Evolutionary conservation across 345 rosid genomes (phyloP).

Genomic region (Moringa oleifera): DNA sequence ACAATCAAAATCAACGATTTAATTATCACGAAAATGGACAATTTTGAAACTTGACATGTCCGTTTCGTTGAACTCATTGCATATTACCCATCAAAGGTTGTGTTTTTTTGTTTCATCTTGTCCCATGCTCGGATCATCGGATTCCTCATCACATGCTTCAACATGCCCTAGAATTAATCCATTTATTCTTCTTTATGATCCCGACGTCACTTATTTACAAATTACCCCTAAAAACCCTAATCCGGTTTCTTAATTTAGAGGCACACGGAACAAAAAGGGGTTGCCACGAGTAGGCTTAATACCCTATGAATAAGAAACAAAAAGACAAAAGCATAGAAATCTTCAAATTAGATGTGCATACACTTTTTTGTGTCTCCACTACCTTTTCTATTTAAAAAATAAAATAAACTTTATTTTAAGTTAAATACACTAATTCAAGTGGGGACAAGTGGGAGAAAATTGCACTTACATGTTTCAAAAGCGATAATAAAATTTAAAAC

Average conservation of each 20-base stretch:
- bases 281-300: not conserved
- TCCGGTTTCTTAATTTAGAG: constrained; percentile 4
- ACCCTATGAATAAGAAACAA: not conserved
- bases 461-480: too few species aligned
- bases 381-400: too few species aligned
- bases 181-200: constrained; percentile 21
- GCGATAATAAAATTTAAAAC: too few species aligned
- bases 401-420: too few species aligned
- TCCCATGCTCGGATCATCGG: constrained; percentile 22
- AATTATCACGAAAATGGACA: constrained; percentile 15
- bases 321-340: not conserved
- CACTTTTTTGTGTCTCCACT: too few species aligned
- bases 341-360: not conserved
- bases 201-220: constrained; percentile 1
- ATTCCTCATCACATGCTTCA: constrained; percentile 38
- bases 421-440: too few species aligned
- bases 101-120: constrained; percentile 22
- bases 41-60: constrained; percentile 18
- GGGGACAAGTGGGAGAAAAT: too few species aligned
- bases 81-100: constrained; percentile 30
- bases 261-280: constrained; percentile 8
- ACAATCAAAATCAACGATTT: constrained; percentile 13
- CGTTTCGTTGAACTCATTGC: too few species aligned
- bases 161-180: constrained; percentile 7
- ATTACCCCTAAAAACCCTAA: constrained; percentile 13